Evolutionary conservation across 169 alveolate species (phyloP).

Genomic region (Plasmodium malariae): DNA sequence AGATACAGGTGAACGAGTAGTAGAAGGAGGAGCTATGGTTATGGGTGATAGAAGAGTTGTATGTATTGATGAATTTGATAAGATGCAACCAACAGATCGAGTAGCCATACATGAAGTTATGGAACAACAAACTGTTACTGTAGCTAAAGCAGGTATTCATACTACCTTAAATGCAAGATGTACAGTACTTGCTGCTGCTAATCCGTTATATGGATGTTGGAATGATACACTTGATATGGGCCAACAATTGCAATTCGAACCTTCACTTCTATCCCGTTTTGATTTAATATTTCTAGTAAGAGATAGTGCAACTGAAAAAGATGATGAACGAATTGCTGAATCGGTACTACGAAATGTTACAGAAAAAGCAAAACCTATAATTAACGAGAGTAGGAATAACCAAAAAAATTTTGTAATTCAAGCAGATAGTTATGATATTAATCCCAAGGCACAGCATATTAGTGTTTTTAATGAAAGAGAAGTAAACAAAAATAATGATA

Average conservation of each 20-base stretch:
- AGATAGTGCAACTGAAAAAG: conserved; percentile 84
- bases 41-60: conserved; percentile 98
- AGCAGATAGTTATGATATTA: conserved; percentile 84
- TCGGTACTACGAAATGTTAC: conserved; percentile 85
- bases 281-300: conserved; percentile 94
- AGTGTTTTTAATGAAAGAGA: conserved; percentile 68
- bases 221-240: conserved; percentile 91
- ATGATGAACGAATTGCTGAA: conserved; percentile 86
- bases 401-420: conserved; percentile 82
- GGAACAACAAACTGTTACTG: conserved; percentile 99
- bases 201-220: conserved; percentile 98
- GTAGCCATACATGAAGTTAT: conserved; percentile 99
- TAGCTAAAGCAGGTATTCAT: conserved; percentile 99
- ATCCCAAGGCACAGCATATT: conserved; percentile 77
- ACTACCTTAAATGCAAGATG: conserved; percentile 98
- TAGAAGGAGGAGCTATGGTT: conserved; percentile 99
- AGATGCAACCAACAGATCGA: conserved; percentile 98
- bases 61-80: conserved; percentile 99
- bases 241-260: conserved; percentile 97
- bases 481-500: conserved; percentile 70
- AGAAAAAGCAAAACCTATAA: conserved; percentile 83
- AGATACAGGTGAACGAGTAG: conserved; percentile 95
- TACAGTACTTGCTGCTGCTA: conserved; percentile 99
- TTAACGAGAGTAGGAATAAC: conserved; percentile 77
- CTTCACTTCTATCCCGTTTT: conserved; percentile 97